phyloP scores from a whole-genome alignment of 305 asterid species.

The Solanum hybrid region DNA sequence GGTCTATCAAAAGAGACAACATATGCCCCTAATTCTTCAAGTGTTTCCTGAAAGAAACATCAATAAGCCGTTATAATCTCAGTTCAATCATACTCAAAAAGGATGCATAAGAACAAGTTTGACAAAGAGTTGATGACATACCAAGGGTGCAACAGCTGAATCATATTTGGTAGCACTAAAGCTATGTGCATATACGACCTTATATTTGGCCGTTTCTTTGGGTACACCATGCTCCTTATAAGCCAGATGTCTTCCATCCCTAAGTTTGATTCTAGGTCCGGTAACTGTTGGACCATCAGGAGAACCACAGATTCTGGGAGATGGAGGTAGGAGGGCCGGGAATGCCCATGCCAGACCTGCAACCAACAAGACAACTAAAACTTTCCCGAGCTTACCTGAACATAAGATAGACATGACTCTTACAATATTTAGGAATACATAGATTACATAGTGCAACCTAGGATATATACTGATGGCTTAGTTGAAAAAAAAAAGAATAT shows the following conservation, averaged over 20 bases:
- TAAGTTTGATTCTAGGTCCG: background rate
- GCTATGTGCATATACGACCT: constrained; percentile 40
- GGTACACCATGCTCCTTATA: background rate
- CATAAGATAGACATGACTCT: background rate
- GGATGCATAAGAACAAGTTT: background rate
- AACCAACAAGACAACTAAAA: constrained; percentile 28
- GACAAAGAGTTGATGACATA: constrained; percentile 11
- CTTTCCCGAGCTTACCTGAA: constrained; percentile 52
- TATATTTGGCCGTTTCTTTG: background rate
- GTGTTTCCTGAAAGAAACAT: constrained; percentile 39
- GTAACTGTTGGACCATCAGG: background rate
- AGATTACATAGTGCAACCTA: background rate
- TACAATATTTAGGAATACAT: background rate
- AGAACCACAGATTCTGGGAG: constrained; percentile 19
- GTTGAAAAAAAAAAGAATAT: background rate
- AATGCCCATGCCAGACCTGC: constrained; percentile 62
- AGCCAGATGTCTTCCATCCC: background rate
- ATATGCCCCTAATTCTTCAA: constrained; percentile 40
- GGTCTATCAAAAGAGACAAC: constrained; percentile 48
- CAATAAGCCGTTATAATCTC: no score
- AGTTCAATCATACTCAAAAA: background rate
- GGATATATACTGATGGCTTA: background rate
- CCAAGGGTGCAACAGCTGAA: constrained; percentile 15
- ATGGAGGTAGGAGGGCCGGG: constrained; percentile 40
- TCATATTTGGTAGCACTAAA: constrained; percentile 50